A percentile compares a stretch with the other conserved stretches of the same genome.
phyloP scores from a whole-genome alignment of 331 rosid genomes.

The Rhamnella rubrinervis region DNA sequence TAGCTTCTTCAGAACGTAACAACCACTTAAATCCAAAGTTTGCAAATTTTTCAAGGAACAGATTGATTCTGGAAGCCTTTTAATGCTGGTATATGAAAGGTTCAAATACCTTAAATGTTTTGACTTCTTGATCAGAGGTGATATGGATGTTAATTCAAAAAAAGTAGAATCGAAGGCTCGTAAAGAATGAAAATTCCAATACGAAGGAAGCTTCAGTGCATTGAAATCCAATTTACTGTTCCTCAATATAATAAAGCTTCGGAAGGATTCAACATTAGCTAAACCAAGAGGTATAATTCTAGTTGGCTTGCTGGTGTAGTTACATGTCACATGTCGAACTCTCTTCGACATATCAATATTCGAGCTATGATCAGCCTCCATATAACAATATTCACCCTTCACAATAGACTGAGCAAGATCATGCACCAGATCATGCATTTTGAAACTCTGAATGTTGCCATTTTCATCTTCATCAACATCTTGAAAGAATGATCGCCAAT shows the following conservation, averaged over 20 bases:
- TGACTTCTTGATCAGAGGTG: background rate
- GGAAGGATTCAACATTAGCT: background rate
- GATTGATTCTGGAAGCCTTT: slow-evolving; percentile 12
- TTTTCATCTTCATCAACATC: background rate
- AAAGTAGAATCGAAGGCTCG: background rate
- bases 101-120: slow-evolving; percentile 17
- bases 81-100: background rate
- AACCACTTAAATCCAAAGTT: background rate
- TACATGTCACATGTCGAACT: background rate
- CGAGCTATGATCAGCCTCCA: background rate
- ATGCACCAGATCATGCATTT: slow-evolving; percentile 18
- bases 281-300: background rate
- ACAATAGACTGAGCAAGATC: slow-evolving; percentile 10
- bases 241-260: background rate
- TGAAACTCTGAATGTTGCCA: background rate
- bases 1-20: background rate
- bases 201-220: background rate
- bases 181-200: background rate
- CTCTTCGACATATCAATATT: background rate
- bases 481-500: slow-evolving; percentile 9
- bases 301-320: background rate
- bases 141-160: background rate
- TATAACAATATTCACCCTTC: background rate
- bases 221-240: background rate
- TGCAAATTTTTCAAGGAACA: slow-evolving; percentile 1